phyloP scores from a whole-genome alignment of 768 basidiomycete genomes.

The Tricholoma furcatifolium region DNA sequence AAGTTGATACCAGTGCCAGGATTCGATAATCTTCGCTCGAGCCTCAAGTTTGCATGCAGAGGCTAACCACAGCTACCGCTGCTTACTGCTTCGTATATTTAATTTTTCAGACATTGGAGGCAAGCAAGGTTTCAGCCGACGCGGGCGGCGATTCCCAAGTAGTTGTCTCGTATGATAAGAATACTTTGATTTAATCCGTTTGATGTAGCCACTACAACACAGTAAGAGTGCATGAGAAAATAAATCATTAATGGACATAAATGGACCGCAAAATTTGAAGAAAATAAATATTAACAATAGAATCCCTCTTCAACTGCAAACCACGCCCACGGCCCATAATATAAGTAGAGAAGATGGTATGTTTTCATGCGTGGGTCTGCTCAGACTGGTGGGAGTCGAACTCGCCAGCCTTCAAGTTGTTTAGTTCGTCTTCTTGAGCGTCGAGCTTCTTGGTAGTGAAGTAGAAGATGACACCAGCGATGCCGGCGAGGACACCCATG shows the following conservation, averaged over 20 bases:
- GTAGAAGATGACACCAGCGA: constrained; percentile 58
- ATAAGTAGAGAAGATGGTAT: not conserved
- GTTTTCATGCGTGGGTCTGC: not conserved
- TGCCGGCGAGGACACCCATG: constrained; percentile 52
- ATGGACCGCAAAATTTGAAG: not conserved
- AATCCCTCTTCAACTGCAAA: not conserved
- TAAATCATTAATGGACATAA: not conserved
- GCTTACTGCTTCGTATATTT: no score
- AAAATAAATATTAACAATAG: not conserved
- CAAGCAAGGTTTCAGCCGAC: no score
- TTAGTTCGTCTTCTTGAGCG: constrained; percentile 59
- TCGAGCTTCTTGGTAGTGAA: constrained; percentile 56
- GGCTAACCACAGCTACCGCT: no score
- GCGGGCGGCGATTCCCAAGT: no score
- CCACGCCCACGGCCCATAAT: not conserved
- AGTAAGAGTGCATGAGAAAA: not conserved
- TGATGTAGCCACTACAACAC: no score
- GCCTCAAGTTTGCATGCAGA: no score
- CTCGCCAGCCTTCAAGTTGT: constrained; percentile 36
- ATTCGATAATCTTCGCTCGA: no score
- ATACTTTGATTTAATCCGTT: no score
- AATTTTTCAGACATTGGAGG: no score
- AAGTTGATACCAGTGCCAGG: no score
- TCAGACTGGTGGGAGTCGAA: not conserved
- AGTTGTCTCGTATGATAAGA: no score